Conservation (phyloP, 177 flowering plant genomes). For the Vitis hybrid region DNA sequence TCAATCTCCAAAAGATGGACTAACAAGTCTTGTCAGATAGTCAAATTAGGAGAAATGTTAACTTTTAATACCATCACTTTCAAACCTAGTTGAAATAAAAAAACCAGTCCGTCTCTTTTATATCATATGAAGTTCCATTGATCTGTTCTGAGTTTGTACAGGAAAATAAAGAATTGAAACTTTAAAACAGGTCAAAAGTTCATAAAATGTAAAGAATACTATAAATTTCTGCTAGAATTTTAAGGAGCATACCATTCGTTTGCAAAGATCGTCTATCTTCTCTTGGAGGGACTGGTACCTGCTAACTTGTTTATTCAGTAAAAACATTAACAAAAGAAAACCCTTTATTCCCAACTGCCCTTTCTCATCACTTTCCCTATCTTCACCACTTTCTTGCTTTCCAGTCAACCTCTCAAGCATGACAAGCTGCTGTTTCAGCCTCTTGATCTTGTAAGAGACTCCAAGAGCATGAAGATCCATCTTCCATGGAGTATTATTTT, state of each 20-base stretch:
- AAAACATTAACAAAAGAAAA: conserved; percentile 40
- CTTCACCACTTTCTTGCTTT: conserved; percentile 43
- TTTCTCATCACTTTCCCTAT: conserved; percentile 22
- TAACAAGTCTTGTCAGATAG: too few relatives aligned
- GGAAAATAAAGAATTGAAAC: background rate
- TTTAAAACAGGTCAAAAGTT: background rate
- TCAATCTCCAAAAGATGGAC: background rate
- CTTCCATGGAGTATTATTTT: conserved; percentile 45
- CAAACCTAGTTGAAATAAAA: too few relatives aligned
- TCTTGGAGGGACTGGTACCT: conserved; percentile 83
- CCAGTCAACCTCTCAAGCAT: conserved; percentile 76
- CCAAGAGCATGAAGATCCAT: conserved; percentile 89
- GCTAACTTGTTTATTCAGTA: conserved; percentile 74
- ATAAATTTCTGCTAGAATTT: background rate
- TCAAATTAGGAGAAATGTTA: too few relatives aligned
- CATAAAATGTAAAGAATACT: too few relatives aligned
- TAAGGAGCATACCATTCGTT: conserved; percentile 63
- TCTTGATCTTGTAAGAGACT: conserved; percentile 85
- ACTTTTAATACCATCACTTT: too few relatives aligned
- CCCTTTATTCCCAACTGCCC: conserved; percentile 32
- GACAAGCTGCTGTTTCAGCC: conserved; percentile 85
- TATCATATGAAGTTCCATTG: background rate
- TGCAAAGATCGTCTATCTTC: conserved; percentile 74
- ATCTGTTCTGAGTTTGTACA: background rate
- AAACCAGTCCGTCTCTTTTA: too few relatives aligned